These are phyloP conservation scores for Berkeleyomyces rouxiae DNA, from an alignment of 2,329 filamentous ascomycete genomes.

Conservation along the genomic window DNA sequence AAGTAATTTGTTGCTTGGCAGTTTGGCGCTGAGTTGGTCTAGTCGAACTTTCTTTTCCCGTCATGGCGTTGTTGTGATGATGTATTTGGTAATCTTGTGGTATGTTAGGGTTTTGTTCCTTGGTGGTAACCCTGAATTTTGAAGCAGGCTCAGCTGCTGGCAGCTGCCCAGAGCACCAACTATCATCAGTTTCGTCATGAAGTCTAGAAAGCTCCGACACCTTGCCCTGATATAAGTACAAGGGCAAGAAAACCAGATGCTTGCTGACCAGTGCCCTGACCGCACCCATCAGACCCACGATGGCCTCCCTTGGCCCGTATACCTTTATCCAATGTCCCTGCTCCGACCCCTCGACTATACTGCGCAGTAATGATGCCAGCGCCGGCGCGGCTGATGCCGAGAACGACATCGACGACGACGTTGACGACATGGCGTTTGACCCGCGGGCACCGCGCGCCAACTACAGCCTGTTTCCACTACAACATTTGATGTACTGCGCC, in stretches of 20 bases:
- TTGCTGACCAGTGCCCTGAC: neutral
- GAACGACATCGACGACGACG: constrained; percentile 32
- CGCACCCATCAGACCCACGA: neutral
- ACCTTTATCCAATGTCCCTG: constrained; percentile 53
- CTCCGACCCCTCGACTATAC: constrained; percentile 28
- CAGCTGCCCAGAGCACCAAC: neutral
- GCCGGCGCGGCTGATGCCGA: constrained; percentile 17
- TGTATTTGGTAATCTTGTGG: neutral
- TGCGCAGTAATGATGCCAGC: constrained; percentile 14
- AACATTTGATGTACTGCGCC: constrained; percentile 90
- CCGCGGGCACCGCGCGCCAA: constrained; percentile 70
- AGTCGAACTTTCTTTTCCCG: neutral
- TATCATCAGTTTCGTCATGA: neutral
- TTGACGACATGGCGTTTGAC: constrained; percentile 70
- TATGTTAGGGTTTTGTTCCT: neutral
- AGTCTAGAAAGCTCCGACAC: neutral
- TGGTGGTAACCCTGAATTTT: too few relatives aligned
- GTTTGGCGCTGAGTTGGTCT: neutral
- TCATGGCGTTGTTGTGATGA: neutral
- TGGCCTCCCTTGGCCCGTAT: constrained; percentile 29
- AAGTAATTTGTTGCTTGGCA: neutral
- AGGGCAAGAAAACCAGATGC: neutral
- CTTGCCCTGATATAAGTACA: neutral
- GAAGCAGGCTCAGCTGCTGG: neutral
- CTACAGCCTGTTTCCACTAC: constrained; percentile 82